phyloP scores from a whole-genome alignment of 768 basidiomycete species.

The Mycena venus region DNA sequence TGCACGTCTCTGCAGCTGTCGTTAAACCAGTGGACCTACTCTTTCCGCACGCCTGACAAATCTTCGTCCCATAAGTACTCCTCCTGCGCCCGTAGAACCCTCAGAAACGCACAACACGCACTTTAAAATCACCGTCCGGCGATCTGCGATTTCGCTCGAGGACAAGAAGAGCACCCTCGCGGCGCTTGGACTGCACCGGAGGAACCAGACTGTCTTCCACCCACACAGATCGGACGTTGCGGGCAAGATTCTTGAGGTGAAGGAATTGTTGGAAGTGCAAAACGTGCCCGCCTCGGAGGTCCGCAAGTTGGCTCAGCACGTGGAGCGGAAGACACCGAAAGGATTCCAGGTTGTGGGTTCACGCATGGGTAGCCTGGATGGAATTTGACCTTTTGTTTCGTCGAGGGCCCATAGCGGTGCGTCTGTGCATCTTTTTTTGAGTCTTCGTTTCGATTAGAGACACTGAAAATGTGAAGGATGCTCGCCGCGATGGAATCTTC shows the following conservation, averaged over 20 bases:
- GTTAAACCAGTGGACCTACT: too few species aligned
- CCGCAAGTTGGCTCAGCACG: slow-evolving; percentile 74
- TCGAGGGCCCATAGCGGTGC: background rate
- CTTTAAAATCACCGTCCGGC: slow-evolving; percentile 90
- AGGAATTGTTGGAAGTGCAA: slow-evolving; percentile 90
- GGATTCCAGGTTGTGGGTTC: slow-evolving; percentile 74
- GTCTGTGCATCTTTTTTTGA: background rate
- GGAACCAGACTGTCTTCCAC: slow-evolving; percentile 90
- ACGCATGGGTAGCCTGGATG: slow-evolving; percentile 19
- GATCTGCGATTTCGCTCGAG: slow-evolving; percentile 89
- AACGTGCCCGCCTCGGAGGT: slow-evolving; percentile 83
- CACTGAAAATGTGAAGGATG: background rate
- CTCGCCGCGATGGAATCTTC: background rate
- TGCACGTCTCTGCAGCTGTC: too few species aligned
- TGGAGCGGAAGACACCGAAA: slow-evolving; percentile 73
- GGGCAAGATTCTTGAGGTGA: slow-evolving; percentile 88
- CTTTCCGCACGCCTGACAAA: too few species aligned
- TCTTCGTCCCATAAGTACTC: too few species aligned
- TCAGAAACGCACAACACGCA: too few species aligned
- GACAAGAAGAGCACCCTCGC: slow-evolving; percentile 77
- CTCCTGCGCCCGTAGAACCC: too few species aligned
- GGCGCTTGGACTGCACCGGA: slow-evolving; percentile 86
- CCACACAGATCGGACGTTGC: slow-evolving; percentile 79
- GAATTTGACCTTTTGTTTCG: slow-evolving; percentile 11
- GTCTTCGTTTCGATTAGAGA: too few species aligned